Conservation (phyloP, 306 rosid species). For the Hippophae tibetana region DNA sequence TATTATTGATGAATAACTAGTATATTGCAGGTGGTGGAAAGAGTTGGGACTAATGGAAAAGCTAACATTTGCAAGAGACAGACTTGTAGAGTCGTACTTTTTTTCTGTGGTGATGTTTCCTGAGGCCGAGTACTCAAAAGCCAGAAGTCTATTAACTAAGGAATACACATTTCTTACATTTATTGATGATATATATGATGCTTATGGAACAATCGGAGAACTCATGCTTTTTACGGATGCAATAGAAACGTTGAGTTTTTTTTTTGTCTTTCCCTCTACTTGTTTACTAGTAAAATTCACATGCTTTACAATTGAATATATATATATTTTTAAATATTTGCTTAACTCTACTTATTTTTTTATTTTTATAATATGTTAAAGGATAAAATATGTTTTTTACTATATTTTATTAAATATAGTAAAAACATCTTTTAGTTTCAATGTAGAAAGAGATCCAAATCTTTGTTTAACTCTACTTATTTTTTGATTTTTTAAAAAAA, state of each 20-base stretch:
- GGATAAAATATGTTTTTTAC: no score
- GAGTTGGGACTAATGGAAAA: not conserved
- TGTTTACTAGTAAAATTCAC: no score
- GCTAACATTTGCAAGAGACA: slow-evolving; percentile 1
- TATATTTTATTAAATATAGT: no score
- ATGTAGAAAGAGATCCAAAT: no score
- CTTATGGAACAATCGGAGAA: slow-evolving; percentile 7
- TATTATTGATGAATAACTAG: no score
- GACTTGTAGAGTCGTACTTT: slow-evolving; percentile 9
- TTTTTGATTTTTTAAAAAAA: no score
- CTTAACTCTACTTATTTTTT: not conserved
- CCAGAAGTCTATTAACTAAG: not conserved
- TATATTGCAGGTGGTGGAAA: no score
- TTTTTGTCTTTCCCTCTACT: no score
- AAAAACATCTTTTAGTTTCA: no score
- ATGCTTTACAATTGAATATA: no score
- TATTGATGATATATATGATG: slow-evolving; percentile 6
- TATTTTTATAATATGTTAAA: not conserved
- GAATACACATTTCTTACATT: not conserved
- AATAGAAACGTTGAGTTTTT: not conserved
- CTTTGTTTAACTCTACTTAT: no score
- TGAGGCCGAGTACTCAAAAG: slow-evolving; percentile 5
- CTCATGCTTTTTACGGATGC: not conserved
- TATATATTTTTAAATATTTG: no score
- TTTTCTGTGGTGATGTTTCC: not conserved